Base-by-base conservation (phyloP, 768 basidiomycete species). In the Boletus fagicola region DNA sequence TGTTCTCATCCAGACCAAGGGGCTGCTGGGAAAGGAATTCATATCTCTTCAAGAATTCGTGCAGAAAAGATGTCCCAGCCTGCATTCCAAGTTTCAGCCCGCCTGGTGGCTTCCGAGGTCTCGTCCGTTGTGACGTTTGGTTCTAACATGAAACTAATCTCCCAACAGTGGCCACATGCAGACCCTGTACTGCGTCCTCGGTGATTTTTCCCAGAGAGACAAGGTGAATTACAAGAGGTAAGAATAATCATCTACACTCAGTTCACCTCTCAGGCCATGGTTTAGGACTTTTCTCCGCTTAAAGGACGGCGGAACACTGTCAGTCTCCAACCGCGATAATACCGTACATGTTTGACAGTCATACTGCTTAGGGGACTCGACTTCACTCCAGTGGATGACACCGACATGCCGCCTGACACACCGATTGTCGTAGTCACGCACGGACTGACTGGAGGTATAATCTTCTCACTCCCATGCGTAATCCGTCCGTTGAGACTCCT, bases 31-130 rank as follows among this genome's bases (percentile, higher is more conserved):
- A 35, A 55, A 58, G 28, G 55, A 60, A 16, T 36, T 15, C 26
- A 22, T 71, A 28, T 67, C 66, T 16, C 61, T 72, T 18, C 67
- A 59, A 35, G 72, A 72, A 36, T 62, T 72, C 44, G 67, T 74
- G n/a, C 63, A 73, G 57, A 60, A 62, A 47, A 63, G 58, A 54
- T 72, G 71, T 49, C 71, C 71, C 20, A 69, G 65, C 43, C 51
- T 72, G 42, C 50, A 47, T 54, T 65, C 67, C 53, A 45, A 58
- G 58, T 72, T 74, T 46, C 60, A 47, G 39, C 71, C 72, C 15
- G 64, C 61, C 22, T 72, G 71, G 71, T 72, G 71, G 71, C 67
- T 72, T 53, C 64, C 72, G 15, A 73, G 67, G 71, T 72, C 49
- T 49, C 46, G 61, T 51, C 38, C 38, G 31, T n/a, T n/a, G 16